A percentile compares a stretch with the other conserved stretches of the same genome.
phyloP scores from a whole-genome alignment of 2,329 filamentous ascomycete genomes.

The Botrytis sinoallii region DNA sequence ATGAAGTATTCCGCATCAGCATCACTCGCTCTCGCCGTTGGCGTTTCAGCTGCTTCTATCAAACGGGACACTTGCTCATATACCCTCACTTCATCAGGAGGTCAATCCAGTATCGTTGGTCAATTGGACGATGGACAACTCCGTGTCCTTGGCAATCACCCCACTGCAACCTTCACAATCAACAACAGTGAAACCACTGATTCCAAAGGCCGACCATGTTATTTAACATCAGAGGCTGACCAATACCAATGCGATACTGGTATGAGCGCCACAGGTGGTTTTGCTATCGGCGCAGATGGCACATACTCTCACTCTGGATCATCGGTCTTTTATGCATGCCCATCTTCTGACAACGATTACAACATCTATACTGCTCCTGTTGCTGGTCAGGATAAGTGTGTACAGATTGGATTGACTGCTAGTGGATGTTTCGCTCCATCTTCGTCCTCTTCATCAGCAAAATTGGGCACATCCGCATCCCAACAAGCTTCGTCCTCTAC shows the following conservation, averaged over 20 bases:
- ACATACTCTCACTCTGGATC: conserved; percentile 48
- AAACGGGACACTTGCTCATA: conserved; percentile 47
- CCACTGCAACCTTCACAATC: conserved; percentile 52
- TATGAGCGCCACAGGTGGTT: conserved; percentile 51
- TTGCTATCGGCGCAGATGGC: conserved; percentile 51
- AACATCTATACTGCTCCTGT: conserved; percentile 51
- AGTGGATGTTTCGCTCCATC: conserved; percentile 39
- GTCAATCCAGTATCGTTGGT: conserved; percentile 52
- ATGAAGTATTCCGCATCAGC: conserved; percentile 12
- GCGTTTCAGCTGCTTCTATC: conserved; percentile 2
- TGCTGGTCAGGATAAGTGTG: conserved; percentile 47
- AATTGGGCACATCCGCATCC: not conserved
- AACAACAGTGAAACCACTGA: conserved; percentile 54
- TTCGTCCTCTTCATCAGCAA: not conserved
- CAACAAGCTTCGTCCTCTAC: not conserved
- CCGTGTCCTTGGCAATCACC: conserved; percentile 51
- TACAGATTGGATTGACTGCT: conserved; percentile 46
- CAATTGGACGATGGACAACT: conserved; percentile 62
- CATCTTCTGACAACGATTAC: conserved; percentile 51
- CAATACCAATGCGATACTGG: conserved; percentile 48
- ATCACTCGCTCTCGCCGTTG: not conserved
- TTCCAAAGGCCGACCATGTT: conserved; percentile 55
- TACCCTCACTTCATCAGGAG: conserved; percentile 49
- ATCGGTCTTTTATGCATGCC: conserved; percentile 58
- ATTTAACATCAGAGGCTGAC: conserved; percentile 35